These are phyloP conservation scores for Exophiala bonariae DNA, from an alignment of 2,329 filamentous ascomycete species.

Conservation along the genomic window DNA sequence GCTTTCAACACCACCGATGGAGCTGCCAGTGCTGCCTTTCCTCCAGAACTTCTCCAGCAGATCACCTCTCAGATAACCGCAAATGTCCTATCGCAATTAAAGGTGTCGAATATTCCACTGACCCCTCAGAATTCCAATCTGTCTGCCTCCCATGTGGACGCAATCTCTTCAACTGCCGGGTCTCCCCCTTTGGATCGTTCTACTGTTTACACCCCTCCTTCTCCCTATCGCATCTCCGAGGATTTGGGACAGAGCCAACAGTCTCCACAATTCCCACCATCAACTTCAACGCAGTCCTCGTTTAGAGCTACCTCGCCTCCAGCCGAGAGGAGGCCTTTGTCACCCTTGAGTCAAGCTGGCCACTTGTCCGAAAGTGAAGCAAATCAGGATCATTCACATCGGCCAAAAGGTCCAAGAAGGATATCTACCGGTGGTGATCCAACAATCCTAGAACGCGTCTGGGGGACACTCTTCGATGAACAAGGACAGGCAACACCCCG, in stretches of 20 bases:
- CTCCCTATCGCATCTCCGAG: slow-evolving; percentile 40
- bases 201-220: slow-evolving; percentile 57
- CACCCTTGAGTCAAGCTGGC: slow-evolving; percentile 37
- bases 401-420: slow-evolving; percentile 40
- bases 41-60: slow-evolving; percentile 61
- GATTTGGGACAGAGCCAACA: slow-evolving; percentile 12
- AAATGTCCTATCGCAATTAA: slow-evolving; percentile 60
- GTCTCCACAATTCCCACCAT: slow-evolving; percentile 20
- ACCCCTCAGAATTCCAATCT: slow-evolving; percentile 34
- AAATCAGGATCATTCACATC: slow-evolving; percentile 16
- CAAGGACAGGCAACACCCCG: slow-evolving; percentile 67
- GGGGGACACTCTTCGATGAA: slow-evolving; percentile 72
- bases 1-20: slow-evolving; percentile 53
- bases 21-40: slow-evolving; percentile 48
- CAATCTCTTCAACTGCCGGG: slow-evolving; percentile 39
- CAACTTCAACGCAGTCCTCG: slow-evolving; percentile 21
- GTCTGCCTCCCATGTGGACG: slow-evolving; percentile 17
- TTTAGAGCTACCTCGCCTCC: slow-evolving; percentile 25
- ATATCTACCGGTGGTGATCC: slow-evolving; percentile 47
- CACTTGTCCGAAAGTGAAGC: slow-evolving; percentile 34
- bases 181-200: slow-evolving; percentile 43
- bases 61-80: slow-evolving; percentile 58
- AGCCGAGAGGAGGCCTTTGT: slow-evolving; percentile 33
- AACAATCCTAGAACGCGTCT: slow-evolving; percentile 68
- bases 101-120: slow-evolving; percentile 41